Percentiles rank a stretch among this genome's conserved stretches.
Conservation (phyloP, 2,329 filamentous ascomycete genomes). For the Colletotrichum graminicola region DNA sequence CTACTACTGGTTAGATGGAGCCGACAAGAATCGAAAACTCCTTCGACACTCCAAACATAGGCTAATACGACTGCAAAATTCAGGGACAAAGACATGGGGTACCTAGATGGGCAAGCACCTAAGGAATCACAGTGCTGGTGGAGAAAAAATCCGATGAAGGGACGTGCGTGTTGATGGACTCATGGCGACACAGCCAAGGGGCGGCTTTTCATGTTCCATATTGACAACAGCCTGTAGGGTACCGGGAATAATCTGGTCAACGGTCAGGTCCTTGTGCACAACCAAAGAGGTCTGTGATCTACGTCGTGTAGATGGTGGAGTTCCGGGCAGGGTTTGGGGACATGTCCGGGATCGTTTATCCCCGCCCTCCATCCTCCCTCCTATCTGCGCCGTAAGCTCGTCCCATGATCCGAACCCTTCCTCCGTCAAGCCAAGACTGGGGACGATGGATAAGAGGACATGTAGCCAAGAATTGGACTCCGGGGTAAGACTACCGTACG, state of each 20-base stretch:
- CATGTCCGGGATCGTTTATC: neutral
- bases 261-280: too few species aligned
- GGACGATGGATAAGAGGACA: neutral
- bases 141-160: neutral
- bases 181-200: too few species aligned
- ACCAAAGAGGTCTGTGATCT: too few species aligned
- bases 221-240: too few species aligned
- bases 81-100: neutral
- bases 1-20: neutral
- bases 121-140: neutral
- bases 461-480: conserved; percentile 7
- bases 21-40: neutral
- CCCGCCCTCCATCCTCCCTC: neutral
- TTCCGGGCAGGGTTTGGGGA: too few species aligned
- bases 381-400: neutral
- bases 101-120: neutral
- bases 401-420: neutral
- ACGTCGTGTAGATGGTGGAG: too few species aligned
- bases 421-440: conserved; percentile 27
- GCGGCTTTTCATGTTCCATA: too few species aligned
- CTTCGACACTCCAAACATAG: neutral
- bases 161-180: too few species aligned
- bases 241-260: too few species aligned
- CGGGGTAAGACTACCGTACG: neutral
- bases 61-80: neutral